These are phyloP conservation scores for Biscogniauxia marginata DNA, from an alignment of 2,329 filamentous ascomycete genomes.

Conservation along the genomic window DNA sequence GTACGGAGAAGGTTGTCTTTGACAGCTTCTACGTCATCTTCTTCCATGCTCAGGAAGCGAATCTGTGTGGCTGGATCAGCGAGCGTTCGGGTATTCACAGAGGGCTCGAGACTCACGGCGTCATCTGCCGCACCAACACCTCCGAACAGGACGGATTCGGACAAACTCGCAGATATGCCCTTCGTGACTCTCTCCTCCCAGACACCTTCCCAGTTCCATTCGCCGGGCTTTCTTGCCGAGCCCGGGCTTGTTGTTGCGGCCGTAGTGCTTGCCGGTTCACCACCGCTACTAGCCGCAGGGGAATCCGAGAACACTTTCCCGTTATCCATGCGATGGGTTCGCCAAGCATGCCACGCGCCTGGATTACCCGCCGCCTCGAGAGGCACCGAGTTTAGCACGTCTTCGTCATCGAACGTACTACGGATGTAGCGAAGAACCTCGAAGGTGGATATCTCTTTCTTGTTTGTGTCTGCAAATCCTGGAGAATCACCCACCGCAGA, in stretches of 20 bases:
- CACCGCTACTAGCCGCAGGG: not conserved
- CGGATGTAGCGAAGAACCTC: slow-evolving; percentile 79
- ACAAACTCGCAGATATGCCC: slow-evolving; percentile 72
- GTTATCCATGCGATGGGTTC: slow-evolving; percentile 60
- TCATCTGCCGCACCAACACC: slow-evolving; percentile 63
- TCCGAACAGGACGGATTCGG: slow-evolving; percentile 78
- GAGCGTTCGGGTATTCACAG: not conserved
- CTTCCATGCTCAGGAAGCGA: slow-evolving; percentile 64
- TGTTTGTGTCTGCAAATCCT: slow-evolving; percentile 42
- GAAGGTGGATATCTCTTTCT: slow-evolving; percentile 53
- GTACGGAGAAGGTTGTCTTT: slow-evolving; percentile 59
- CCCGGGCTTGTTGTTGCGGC: slow-evolving; percentile 11
- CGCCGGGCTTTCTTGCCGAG: slow-evolving; percentile 60
- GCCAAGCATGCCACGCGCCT: slow-evolving; percentile 93
- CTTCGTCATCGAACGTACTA: slow-evolving; percentile 75
- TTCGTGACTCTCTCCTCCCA: slow-evolving; percentile 89
- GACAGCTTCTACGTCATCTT: slow-evolving; percentile 55
- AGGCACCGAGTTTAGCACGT: slow-evolving; percentile 74
- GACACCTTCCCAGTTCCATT: slow-evolving; percentile 98
- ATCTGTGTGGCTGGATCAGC: slow-evolving; percentile 46
- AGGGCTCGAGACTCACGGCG: slow-evolving; percentile 53
- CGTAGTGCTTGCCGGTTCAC: slow-evolving; percentile 20
- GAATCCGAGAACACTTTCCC: slow-evolving; percentile 38
- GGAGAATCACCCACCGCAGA: slow-evolving; percentile 31
- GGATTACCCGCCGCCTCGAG: slow-evolving; percentile 83